Conservation (phyloP, 208 protist genomes). For the Leishmania lainsoni region DNA sequence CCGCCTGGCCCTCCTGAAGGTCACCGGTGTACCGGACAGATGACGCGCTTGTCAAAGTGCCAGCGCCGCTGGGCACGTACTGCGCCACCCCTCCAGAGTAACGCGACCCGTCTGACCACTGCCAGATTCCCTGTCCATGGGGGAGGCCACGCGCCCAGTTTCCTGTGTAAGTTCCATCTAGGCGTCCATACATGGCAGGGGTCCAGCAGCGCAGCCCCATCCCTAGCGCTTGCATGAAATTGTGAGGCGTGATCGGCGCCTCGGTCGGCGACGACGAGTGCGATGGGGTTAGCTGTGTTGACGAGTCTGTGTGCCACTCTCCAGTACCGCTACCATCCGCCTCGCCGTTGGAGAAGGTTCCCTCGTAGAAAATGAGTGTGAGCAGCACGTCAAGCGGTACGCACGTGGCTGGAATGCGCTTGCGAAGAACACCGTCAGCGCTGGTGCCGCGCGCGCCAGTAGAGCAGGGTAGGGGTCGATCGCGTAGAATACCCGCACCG, state of each 20-base stretch:
- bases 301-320: conserved; percentile 35
- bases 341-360: conserved; percentile 66
- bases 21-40: conserved; percentile 62
- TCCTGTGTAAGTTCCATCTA: conserved; percentile 71
- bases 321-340: conserved; percentile 67
- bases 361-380: conserved; percentile 67
- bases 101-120: conserved; percentile 59
- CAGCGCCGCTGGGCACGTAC: conserved; percentile 57
- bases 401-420: conserved; percentile 15
- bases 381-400: conserved; percentile 12
- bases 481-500: conserved; percentile 58
- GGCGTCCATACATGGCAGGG: conserved; percentile 30
- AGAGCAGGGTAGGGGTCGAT: conserved; percentile 25
- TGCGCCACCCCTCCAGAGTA: conserved; percentile 56
- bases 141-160: conserved; percentile 61
- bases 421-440: not conserved
- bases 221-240: conserved; percentile 9
- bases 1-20: conserved; percentile 49
- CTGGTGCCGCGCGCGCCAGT: conserved; percentile 21
- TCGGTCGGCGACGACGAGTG: not conserved
- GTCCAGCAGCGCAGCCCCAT: conserved; percentile 20
- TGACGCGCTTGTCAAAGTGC: conserved; percentile 30
- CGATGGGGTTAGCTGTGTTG: not conserved
- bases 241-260: conserved; percentile 9
- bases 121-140: conserved; percentile 65